Evolutionary conservation across 495 filamentous ascomycete species (phyloP).

Genomic region (Gamarada debralockiae): DNA sequence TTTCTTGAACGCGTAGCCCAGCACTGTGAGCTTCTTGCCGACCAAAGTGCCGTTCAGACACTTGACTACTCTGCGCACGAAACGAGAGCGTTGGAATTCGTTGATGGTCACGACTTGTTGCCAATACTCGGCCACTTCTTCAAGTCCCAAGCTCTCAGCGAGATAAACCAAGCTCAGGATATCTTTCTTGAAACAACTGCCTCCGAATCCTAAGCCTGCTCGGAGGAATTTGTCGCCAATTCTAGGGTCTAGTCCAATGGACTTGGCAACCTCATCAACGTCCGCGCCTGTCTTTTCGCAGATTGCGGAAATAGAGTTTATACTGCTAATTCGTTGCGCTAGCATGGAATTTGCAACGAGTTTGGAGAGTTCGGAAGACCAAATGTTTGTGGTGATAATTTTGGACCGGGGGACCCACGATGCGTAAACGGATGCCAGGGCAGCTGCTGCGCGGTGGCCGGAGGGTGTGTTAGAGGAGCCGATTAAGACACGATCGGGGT

Average conservation of each 20-base stretch:
- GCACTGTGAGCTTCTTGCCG: constrained; percentile 67
- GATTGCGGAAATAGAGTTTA: constrained; percentile 76
- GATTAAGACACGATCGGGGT: constrained; percentile 76
- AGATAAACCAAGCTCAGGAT: constrained; percentile 73
- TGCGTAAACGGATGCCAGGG: constrained; percentile 61
- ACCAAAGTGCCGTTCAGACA: constrained; percentile 66
- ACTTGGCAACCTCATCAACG: constrained; percentile 64
- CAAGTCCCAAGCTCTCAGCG: constrained; percentile 62
- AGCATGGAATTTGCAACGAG: constrained; percentile 79
- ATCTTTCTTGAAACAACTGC: constrained; percentile 81
- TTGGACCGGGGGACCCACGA: constrained; percentile 64
- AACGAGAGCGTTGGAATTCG: constrained; percentile 69
- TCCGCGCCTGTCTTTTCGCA: constrained; percentile 78
- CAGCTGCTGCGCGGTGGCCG: constrained; percentile 58
- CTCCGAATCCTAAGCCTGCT: constrained; percentile 75
- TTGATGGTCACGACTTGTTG: constrained; percentile 68
- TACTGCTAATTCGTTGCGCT: constrained; percentile 78
- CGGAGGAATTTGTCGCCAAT: constrained; percentile 75
- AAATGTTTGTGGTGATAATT: constrained; percentile 71
- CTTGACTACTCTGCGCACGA: constrained; percentile 57
- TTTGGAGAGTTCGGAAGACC: constrained; percentile 79
- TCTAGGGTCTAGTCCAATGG: constrained; percentile 66
- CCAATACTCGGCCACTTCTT: constrained; percentile 78
- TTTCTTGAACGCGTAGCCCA: constrained; percentile 84
- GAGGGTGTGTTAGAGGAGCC: constrained; percentile 56